These are phyloP conservation scores for Epicoccum sorghinum DNA, from an alignment of 2,329 filamentous ascomycete genomes.

Conservation along the genomic window DNA sequence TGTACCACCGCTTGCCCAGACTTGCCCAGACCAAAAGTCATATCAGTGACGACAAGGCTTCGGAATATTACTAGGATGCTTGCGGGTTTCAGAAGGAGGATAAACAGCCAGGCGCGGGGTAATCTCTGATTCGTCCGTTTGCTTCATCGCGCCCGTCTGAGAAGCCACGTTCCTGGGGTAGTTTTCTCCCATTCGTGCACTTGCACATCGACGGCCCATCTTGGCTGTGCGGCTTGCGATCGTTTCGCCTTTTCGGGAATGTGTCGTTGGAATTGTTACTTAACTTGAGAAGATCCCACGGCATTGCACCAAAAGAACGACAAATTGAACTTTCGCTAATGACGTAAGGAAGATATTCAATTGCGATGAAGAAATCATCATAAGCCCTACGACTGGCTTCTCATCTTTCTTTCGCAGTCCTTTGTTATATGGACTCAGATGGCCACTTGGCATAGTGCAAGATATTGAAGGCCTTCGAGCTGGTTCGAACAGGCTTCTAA, in stretches of 20 bases:
- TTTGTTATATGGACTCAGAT: too few relatives aligned
- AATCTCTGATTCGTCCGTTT: constrained; percentile 3
- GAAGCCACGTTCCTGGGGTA: constrained; percentile 2
- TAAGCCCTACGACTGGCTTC: too few relatives aligned
- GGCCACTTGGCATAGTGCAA: too few relatives aligned
- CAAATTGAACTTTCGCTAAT: too few relatives aligned
- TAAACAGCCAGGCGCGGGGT: constrained; percentile 8
- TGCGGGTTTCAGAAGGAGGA: not conserved
- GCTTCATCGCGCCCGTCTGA: constrained; percentile 1
- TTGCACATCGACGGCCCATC: constrained; percentile 5
- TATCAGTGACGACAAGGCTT: constrained; percentile 2
- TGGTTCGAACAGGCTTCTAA: too few relatives aligned
- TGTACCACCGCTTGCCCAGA: constrained; percentile 8
- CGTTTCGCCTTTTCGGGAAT: not conserved
- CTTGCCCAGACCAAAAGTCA: constrained; percentile 1
- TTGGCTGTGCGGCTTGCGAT: constrained; percentile 7
- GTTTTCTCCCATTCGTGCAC: constrained; percentile 5
- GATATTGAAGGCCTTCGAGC: too few relatives aligned
- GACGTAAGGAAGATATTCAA: too few relatives aligned
- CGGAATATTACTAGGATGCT: not conserved
- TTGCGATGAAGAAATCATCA: too few relatives aligned
- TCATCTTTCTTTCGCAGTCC: too few relatives aligned
- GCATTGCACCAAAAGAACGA: not conserved
- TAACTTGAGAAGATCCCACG: constrained; percentile 39
- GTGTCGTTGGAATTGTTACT: constrained; percentile 42